These are phyloP conservation scores for Globisporangium middletonii DNA, from an alignment of 352 stramenopile species.

Conservation along the genomic window DNA sequence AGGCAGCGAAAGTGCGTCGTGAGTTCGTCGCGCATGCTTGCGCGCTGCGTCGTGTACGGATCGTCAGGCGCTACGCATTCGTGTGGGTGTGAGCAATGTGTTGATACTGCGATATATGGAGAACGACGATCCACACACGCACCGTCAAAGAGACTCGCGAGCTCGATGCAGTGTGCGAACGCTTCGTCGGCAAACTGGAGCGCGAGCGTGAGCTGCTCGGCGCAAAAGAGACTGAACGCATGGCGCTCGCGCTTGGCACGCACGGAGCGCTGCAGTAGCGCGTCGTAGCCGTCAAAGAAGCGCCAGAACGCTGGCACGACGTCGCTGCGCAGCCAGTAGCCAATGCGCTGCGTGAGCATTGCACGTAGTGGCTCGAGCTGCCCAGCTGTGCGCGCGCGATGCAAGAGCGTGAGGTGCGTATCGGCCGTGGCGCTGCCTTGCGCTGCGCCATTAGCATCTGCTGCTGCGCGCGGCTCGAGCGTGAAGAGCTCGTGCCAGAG, in stretches of 20 bases:
- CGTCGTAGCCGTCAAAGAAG: conserved; percentile 35
- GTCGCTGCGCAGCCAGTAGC: conserved; percentile 59
- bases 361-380: conserved; percentile 39
- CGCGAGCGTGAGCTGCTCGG: conserved; percentile 61
- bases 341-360: conserved; percentile 56
- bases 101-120: no score
- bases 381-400: conserved; percentile 23
- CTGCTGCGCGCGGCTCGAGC: conserved; percentile 32
- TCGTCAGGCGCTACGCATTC: background rate
- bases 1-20: conserved; percentile 37
- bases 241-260: conserved; percentile 18
- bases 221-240: conserved; percentile 37
- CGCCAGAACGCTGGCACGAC: conserved; percentile 59
- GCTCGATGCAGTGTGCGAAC: conserved; percentile 59
- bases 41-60: background rate
- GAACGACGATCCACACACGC: background rate
- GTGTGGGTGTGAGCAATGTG: no score
- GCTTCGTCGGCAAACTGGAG: conserved; percentile 71
- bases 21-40: conserved; percentile 50
- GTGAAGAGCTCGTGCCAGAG: conserved; percentile 69
- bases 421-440: conserved; percentile 12
- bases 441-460: background rate
- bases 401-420: conserved; percentile 24
- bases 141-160: conserved; percentile 52
- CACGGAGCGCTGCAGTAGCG: conserved; percentile 12